Evolutionary conservation across 495 filamentous ascomycete species (phyloP).

Genomic region (Aspergillus cavernicola): DNA sequence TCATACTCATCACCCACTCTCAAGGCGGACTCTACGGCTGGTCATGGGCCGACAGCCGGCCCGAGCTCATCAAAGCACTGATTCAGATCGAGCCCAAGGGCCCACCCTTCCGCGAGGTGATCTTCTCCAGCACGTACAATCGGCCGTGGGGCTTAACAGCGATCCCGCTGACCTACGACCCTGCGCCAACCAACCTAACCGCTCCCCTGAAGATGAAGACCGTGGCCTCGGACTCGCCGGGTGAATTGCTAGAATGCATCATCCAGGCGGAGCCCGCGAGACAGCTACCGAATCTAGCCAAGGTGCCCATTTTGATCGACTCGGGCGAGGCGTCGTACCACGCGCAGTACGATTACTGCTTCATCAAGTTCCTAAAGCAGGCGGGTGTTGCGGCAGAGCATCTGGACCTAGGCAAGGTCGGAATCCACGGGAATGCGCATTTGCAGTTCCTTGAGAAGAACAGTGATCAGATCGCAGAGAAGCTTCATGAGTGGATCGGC

Average conservation of each 20-base stretch:
- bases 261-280: slow-evolving; percentile 48
- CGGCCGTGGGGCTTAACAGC: slow-evolving; percentile 45
- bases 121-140: slow-evolving; percentile 22
- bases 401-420: slow-evolving; percentile 40
- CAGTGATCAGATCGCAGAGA: slow-evolving; percentile 44
- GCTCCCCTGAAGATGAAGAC: slow-evolving; percentile 25
- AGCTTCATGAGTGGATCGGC: slow-evolving; percentile 40
- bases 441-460: slow-evolving; percentile 61
- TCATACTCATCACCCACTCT: slow-evolving; percentile 50
- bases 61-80: slow-evolving; percentile 43
- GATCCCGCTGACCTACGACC: slow-evolving; percentile 49
- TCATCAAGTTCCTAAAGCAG: slow-evolving; percentile 50
- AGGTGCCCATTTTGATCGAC: slow-evolving; percentile 44
- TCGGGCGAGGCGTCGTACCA: slow-evolving; percentile 55
- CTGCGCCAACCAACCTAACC: slow-evolving; percentile 29
- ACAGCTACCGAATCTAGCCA: slow-evolving; percentile 45
- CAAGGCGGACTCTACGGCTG: slow-evolving; percentile 49
- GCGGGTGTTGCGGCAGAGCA: slow-evolving; percentile 48
- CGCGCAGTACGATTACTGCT: slow-evolving; percentile 54
- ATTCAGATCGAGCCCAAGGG: slow-evolving; percentile 53
- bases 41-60: slow-evolving; percentile 44
- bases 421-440: slow-evolving; percentile 56
- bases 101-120: slow-evolving; percentile 44
- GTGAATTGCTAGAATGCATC: slow-evolving; percentile 27
- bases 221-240: slow-evolving; percentile 20